These are phyloP conservation scores for Claviceps sp. DNA, from an alignment of 2,329 filamentous ascomycete species.

Conservation along the genomic window DNA sequence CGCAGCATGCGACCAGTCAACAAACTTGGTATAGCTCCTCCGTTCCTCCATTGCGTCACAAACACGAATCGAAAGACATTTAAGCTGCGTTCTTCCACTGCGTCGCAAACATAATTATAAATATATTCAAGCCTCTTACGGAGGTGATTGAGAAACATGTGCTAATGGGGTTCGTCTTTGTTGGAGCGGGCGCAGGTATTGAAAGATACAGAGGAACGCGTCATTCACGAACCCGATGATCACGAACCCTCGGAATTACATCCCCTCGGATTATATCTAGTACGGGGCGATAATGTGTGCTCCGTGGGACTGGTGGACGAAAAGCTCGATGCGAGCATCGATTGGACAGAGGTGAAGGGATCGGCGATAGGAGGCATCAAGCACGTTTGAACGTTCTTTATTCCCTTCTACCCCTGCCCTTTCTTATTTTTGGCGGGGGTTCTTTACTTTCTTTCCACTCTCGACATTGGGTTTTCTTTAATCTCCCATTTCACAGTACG, in stretches of 20 bases:
- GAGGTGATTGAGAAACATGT: background rate
- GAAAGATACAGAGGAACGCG: slow-evolving; percentile 69
- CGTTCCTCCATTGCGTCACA: background rate
- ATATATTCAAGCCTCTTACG: no score
- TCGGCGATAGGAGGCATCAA: slow-evolving; percentile 75
- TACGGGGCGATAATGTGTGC: slow-evolving; percentile 89
- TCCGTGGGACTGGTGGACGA: slow-evolving; percentile 84
- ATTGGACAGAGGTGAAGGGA: slow-evolving; percentile 85
- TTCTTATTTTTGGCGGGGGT: background rate
- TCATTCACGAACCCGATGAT: slow-evolving; percentile 78
- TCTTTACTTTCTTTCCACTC: background rate
- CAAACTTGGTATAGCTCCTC: slow-evolving; percentile 54
- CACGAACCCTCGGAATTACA: slow-evolving; percentile 68
- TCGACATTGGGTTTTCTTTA: background rate
- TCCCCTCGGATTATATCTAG: slow-evolving; percentile 76
- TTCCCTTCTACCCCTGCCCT: background rate
- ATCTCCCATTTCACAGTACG: background rate
- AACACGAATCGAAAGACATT: background rate
- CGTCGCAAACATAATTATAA: no score
- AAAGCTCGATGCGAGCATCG: slow-evolving; percentile 74
- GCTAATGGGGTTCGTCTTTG: background rate
- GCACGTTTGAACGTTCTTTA: slow-evolving; percentile 36
- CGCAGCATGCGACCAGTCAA: slow-evolving; percentile 76
- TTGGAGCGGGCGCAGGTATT: slow-evolving; percentile 45
- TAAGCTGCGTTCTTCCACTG: background rate